phyloP scores from a whole-genome alignment of 257 asterid species.

The Salvia miltiorrhiza region DNA sequence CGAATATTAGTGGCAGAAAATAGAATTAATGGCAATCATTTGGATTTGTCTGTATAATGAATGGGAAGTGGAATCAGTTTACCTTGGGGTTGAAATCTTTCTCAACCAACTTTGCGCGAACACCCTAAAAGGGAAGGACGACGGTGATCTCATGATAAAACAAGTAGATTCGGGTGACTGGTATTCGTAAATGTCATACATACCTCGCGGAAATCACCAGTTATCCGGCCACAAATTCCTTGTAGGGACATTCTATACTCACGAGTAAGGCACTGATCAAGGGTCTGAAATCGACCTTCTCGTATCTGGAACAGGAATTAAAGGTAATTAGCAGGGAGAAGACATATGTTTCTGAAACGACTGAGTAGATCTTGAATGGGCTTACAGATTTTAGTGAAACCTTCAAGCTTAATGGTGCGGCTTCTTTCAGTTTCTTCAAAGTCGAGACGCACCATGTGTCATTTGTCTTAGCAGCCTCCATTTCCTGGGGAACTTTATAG shows the following conservation, averaged over 20 bases:
- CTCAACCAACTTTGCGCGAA: slow-evolving; percentile 76
- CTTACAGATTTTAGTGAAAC: slow-evolving; percentile 94
- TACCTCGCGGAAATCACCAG: slow-evolving; percentile 78
- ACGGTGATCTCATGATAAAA: slow-evolving; percentile 6
- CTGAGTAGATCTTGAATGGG: neutral
- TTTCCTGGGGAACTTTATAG: slow-evolving; percentile 42
- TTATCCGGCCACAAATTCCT: slow-evolving; percentile 59
- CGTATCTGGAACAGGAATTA: slow-evolving; percentile 57
- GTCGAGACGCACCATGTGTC: slow-evolving; percentile 69
- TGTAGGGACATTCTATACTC: slow-evolving; percentile 93
- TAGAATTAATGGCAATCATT: no score
- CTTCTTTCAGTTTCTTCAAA: slow-evolving; percentile 66
- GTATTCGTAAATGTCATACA: neutral
- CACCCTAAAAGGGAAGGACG: slow-evolving; percentile 52
- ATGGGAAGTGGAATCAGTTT: slow-evolving; percentile 10
- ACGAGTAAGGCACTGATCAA: slow-evolving; percentile 82
- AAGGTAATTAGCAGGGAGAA: neutral
- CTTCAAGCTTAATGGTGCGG: slow-evolving; percentile 90
- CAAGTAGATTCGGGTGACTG: neutral
- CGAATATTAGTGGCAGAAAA: neutral
- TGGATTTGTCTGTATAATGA: no score
- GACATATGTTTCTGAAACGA: neutral
- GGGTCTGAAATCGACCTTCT: slow-evolving; percentile 86
- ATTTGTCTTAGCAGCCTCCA: slow-evolving; percentile 66
- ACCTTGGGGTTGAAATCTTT: slow-evolving; percentile 88